phyloP scores from a whole-genome alignment of 805 yeast species.

The Lipomyces sp. region DNA sequence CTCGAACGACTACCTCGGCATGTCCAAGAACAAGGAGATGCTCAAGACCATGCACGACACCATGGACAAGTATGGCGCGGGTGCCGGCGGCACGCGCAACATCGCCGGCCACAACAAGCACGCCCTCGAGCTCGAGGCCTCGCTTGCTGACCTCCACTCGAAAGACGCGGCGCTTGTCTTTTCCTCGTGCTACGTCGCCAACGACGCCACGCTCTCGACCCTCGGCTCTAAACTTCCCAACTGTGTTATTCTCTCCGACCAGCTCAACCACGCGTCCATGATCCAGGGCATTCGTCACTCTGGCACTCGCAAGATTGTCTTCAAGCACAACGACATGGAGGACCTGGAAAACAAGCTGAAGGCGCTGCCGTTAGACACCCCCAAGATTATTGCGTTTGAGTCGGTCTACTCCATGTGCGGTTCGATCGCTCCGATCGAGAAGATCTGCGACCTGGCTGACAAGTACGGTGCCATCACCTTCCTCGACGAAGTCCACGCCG shows the following conservation, averaged over 20 bases:
- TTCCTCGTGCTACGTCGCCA: constrained; percentile 93
- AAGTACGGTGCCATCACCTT: constrained; percentile 97
- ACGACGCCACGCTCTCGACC: constrained; percentile 88
- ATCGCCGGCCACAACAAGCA: constrained; percentile 95
- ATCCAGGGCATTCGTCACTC: constrained; percentile 93
- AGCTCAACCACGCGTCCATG: constrained; percentile 95
- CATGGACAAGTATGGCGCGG: constrained; percentile 88
- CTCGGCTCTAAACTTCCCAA: constrained; percentile 88
- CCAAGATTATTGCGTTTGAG: constrained; percentile 95
- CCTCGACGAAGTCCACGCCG: constrained; percentile 98
- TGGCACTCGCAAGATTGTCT: constrained; percentile 79
- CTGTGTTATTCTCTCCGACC: constrained; percentile 89
- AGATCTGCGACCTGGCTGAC: constrained; percentile 92
- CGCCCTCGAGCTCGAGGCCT: constrained; percentile 83
- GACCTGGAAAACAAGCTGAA: constrained; percentile 80
- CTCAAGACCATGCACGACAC: constrained; percentile 72
- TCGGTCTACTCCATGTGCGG: constrained; percentile 99
- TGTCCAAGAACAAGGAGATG: constrained; percentile 79
- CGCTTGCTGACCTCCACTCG: constrained; percentile 84
- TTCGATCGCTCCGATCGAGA: constrained; percentile 88
- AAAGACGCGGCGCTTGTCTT: constrained; percentile 94
- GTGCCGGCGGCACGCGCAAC: constrained; percentile 99
- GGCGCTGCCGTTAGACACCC: constrained; percentile 77
- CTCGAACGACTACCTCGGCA: constrained; percentile 94
- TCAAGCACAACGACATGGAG: constrained; percentile 82